Evolutionary conservation across 176 grass and related monocot genomes (phyloP), one percentile per base, ranked within the genome.

Genomic region (Carex myosuroides): DNA sequence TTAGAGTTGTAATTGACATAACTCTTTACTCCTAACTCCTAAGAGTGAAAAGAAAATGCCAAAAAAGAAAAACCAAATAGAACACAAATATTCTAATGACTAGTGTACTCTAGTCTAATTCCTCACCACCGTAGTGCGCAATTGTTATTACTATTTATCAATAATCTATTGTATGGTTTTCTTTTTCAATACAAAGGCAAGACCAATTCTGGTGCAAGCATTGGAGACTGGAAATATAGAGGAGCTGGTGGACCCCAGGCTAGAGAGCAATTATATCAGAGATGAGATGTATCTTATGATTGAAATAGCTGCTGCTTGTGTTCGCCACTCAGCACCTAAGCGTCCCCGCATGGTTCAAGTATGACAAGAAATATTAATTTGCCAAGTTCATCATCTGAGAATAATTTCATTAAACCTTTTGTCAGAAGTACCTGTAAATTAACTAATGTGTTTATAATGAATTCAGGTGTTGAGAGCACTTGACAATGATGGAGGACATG

Each of bases 291-390:
- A 71, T 39, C 84, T 73, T 13, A 94, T 94, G 94, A 91, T 97
- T 44, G 94, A 97, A 85, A 89, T 76, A 2, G 94, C 92, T 0
- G 90, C 94, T 0, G 92, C 94, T 6, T 94, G 94, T 22, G 87
- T 91, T 8, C 94, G 94, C 2, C 92, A 94, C 67, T 92, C 92
- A 7, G 94, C 94, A 71, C 76, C 92, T 3, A 92, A 88, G 71
- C 85, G 92, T 1, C 92, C 94, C 0, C 87, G 87, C 61, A 92
- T 94, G 90, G 84, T 91, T 75, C 83, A 88, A 83, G 89, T 91
- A 85, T 8, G 60, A 70, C 24, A 3, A 39, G 10, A 52, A 21
- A 22, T 29, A 30, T 65, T 35, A 58, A 29, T 6, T 18, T 41
- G 8, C 10, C 37, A 81, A 18, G 3, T 37, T 62, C 12, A 39